Conservation (phyloP, 495 filamentous ascomycete genomes). For the Tricharina praecox region DNA sequence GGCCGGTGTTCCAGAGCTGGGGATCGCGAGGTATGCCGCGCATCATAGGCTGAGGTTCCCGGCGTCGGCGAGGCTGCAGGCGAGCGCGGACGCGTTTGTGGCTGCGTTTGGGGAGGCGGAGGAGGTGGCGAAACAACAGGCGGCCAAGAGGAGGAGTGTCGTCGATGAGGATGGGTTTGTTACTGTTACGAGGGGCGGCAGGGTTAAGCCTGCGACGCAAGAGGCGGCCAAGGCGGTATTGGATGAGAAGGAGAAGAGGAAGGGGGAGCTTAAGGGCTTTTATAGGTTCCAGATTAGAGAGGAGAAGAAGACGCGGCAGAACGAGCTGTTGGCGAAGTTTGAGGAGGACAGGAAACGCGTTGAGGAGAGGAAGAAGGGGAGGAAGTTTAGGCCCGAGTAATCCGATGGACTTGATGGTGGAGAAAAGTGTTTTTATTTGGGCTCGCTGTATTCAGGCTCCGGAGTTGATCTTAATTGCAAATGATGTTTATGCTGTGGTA, state of each 20-base stretch:
- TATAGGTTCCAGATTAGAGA: constrained; percentile 89
- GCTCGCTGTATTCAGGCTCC: too few species aligned
- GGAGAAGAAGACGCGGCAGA: constrained; percentile 66
- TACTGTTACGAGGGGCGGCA: constrained; percentile 63
- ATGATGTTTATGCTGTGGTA: too few species aligned
- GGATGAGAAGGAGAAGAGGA: constrained; percentile 50
- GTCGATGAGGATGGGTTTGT: constrained; percentile 94
- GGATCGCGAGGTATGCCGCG: constrained; percentile 37
- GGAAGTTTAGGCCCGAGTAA: constrained; percentile 33
- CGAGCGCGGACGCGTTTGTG: constrained; percentile 68
- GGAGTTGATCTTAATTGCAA: too few species aligned
- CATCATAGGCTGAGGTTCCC: constrained; percentile 59
- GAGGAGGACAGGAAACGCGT: constrained; percentile 50
- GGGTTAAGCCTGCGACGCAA: constrained; percentile 43
- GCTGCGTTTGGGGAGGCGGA: constrained; percentile 49
- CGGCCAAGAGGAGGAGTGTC: constrained; percentile 46
- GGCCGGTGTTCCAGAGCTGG: constrained; percentile 1
- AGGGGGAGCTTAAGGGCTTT: constrained; percentile 57
- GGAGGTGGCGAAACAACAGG: constrained; percentile 44
- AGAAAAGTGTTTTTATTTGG: background rate
- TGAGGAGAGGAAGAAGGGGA: constrained; percentile 38
- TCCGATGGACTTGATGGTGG: constrained; percentile 13
- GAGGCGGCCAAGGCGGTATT: constrained; percentile 58
- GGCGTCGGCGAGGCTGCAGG: constrained; percentile 41
- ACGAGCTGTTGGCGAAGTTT: constrained; percentile 46